Base-by-base conservation (phyloP, 2,329 filamentous ascomycete genomes). In the Zarea fungicola region DNA sequence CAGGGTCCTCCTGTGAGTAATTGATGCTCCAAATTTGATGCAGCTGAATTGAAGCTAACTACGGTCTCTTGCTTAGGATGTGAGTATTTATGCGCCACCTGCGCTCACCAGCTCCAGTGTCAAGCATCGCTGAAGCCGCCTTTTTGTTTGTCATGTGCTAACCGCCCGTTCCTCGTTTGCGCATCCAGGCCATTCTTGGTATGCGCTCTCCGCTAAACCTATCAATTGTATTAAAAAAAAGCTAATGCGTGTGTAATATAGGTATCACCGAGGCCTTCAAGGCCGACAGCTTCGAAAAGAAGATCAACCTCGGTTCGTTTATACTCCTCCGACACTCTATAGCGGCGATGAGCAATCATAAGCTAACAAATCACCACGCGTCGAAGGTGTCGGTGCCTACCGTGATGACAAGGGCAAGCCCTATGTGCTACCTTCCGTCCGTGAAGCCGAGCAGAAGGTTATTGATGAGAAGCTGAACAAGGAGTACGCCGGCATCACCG, bases 241-340 rank as follows among this genome's bases (percentile, higher is more conserved):
- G 35, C 60, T 65, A 61, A 63, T 54, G 51, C 21, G 3, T 35
- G 48, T 37, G 44, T 23, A 6, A 22, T 42, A 19, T 57, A 85
- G 86, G 88, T 69, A 90, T 99, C 74, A 97, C 93, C 55, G 93
- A 99, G 76, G 93, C 93, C 54, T 99, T 93, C 87, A 99, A 97
- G 81, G 91, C 91, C 71, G 93, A 99, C 70, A 80, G 77, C 63
- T 92, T 95, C 72, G 76, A 83, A 55, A 83, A 96, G 77, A 99
- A 97, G 84, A 97, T 99, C 79, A 97, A 97, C 77, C 77, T 99
- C 54, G 93, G 87, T 87, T 74, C 64, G 78, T 61, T 50, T 25
- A 36, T 48, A 41, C 25, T 45, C 53, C 46, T 49, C 52, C 45
- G 35, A 16, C 9, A 34, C 16, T 34, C 46, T 41, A 49, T 53